Base-by-base conservation (phyloP, 1,139 yeast genomes). In the Yamadazyma blattariae region DNA sequence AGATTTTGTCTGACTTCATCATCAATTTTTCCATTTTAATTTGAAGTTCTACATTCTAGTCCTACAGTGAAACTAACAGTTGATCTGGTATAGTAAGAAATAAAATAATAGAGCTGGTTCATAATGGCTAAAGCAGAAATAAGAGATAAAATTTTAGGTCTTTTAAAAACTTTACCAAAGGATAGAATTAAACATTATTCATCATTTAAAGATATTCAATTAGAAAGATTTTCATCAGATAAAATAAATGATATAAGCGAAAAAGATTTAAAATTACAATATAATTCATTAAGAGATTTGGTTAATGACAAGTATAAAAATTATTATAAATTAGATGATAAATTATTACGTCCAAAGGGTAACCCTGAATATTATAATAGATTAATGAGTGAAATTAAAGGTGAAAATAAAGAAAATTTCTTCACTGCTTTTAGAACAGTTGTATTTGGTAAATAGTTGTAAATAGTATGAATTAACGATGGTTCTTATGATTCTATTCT, bases 321-420 rank as follows among this genome's bases (percentile, higher is more conserved):
- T 42, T 77, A 78, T 51, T 84, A 83, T 54, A 65, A 72, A 44
- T 69, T 81, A 25, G 82, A 80, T 40, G 83, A 79, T 35, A 82
- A 83, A 56, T 60, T 89, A 43, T 61, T 77, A 50, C 69, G 61
- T 47, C 97, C 97, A 21, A 80, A 82, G 52, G 95, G 96, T 2
- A 86, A 88, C 56, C 90, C 95, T 2, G 62, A 72, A 33, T 89
- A 89, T 54, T 89, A 89, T 53, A 72, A 69, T 28, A 72, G 94
- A 51, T 68, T 89, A 37, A 51, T 83, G 61, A 68, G 72, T 32
- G 95, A 87, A 56, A 71, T 89, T 33, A 69, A 72, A 39, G 92
- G 95, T n/a, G 81, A 82, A 47, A 71, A 71, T 51, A 81, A 77
- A 57, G 95, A 87, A 58, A 73, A 77, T 14, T 62, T 84, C 36